Evolutionary conservation across 768 basidiomycete species (phyloP), one percentile per base, ranked within the genome.

Genomic region (Agrocybe praecox): DNA sequence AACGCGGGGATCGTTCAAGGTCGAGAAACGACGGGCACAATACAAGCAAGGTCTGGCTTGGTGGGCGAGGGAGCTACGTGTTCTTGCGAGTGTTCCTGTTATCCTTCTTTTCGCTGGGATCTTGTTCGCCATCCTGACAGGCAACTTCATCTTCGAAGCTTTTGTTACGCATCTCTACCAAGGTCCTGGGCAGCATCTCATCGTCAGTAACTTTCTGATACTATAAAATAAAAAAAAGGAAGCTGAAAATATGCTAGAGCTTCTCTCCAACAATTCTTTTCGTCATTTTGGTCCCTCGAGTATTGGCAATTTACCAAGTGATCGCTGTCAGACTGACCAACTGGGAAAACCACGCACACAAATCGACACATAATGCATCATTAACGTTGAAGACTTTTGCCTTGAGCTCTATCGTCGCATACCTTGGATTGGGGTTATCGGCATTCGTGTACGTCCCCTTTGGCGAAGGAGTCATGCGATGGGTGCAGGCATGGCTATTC

Each of bases 381-480:
- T 80, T 97, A 22, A 94, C 95, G 15, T 77, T 90, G 67, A 99
- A 98, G 72, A 90, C 92, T 2, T 99, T 98, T 67, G 85, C 89
- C 1, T 80, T 98, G 52, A 89, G 89, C 29, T 87, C 90, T 0
- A 83, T 98, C 66, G 94, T 96, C 18, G 90, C 96, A 0, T 98
- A 96, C 69, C 86, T 95, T 49, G 90, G 91, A 40, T 82, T 99
- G n/a, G 87, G 84, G 6, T 84, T 98, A 15, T 93, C 90, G n/a
- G 94, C 96, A 15, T 98, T 95, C 67, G 84, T 97, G 49, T 99
- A 98, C 69, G 92, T 96, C 4, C 95, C 95, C 0, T 97, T 96
- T 60, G 95, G 95, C 24, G 89, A 89, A 67, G 81, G 82, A 50
- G 85, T 94, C 59, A 94, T 95, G 90, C 74, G 79, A 8, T 67